phyloP scores from a whole-genome alignment of 2,329 filamentous ascomycete species.

The Hypoxylon sp. region DNA sequence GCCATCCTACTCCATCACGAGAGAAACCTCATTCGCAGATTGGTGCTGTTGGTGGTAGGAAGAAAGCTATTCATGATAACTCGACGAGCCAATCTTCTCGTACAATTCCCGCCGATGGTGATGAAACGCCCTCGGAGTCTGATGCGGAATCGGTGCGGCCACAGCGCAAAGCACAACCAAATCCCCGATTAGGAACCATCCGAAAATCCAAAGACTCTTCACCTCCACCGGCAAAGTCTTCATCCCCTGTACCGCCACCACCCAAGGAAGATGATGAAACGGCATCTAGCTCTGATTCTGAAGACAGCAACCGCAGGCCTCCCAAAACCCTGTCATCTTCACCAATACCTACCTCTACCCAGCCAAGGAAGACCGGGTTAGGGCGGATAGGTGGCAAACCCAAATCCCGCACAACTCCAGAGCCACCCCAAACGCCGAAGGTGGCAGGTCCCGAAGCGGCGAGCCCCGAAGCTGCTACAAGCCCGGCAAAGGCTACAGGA shows the following conservation, averaged over 20 bases:
- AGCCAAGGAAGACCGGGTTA: slow-evolving; percentile 39
- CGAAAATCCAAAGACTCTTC: slow-evolving; percentile 51
- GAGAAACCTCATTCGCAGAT: slow-evolving; percentile 42
- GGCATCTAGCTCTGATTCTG: slow-evolving; percentile 47
- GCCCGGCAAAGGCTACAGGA: slow-evolving; percentile 35
- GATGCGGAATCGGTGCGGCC: slow-evolving; percentile 46
- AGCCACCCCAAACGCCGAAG: slow-evolving; percentile 21
- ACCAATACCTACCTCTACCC: slow-evolving; percentile 19
- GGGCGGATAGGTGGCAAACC: slow-evolving; percentile 50
- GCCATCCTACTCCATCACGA: slow-evolving; percentile 27
- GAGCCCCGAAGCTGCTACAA: slow-evolving; percentile 20
- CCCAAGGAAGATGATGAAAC: slow-evolving; percentile 47
- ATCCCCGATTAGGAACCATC: slow-evolving; percentile 43
- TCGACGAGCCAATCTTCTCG: slow-evolving; percentile 47
- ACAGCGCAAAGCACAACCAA: slow-evolving; percentile 31
- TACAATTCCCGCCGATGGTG: slow-evolving; percentile 45
- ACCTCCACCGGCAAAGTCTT: slow-evolving; percentile 45
- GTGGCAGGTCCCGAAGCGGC: slow-evolving; percentile 10
- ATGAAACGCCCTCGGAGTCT: slow-evolving; percentile 53
- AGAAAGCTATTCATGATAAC: slow-evolving; percentile 21
- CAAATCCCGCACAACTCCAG: slow-evolving; percentile 32
- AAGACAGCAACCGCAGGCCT: slow-evolving; percentile 27
- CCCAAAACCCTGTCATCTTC: slow-evolving; percentile 17
- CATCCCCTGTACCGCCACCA: slow-evolving; percentile 42
- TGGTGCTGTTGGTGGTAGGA: slow-evolving; percentile 45